These are phyloP conservation scores for Gentiana straminea DNA, from an alignment of 257 asterid species.

Conservation along the genomic window DNA sequence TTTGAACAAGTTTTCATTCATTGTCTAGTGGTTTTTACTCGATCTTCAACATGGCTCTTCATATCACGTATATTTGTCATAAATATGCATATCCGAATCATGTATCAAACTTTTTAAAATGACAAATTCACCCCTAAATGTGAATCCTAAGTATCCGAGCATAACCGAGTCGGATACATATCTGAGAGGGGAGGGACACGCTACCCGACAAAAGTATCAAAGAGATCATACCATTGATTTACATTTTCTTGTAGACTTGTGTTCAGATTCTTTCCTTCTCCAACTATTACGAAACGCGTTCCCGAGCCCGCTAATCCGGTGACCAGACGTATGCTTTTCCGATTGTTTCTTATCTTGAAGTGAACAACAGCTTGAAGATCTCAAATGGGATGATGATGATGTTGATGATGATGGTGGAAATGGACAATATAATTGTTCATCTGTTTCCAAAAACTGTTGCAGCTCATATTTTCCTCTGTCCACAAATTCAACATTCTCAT, in stretches of 20 bases:
- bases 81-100: conserved; percentile 1
- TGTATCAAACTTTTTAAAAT: not conserved
- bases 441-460: conserved; percentile 45
- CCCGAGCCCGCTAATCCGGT: conserved; percentile 51
- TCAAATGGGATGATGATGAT: conserved; percentile 12
- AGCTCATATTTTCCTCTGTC: conserved; percentile 80
- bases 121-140: not conserved
- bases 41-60: no score
- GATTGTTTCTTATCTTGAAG: conserved; percentile 30
- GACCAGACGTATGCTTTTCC: conserved; percentile 11
- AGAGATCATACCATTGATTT: conserved; percentile 46
- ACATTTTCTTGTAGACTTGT: conserved; percentile 39
- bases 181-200: conserved; percentile 5
- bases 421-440: conserved; percentile 29
- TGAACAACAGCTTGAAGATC: conserved; percentile 25
- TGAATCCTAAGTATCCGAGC: not conserved
- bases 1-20: no score
- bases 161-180: no score
- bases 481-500: not conserved
- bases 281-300: conserved; percentile 71
- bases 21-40: no score
- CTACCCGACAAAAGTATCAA: conserved; percentile 1
- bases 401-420: conserved; percentile 23
- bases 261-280: conserved; percentile 50
- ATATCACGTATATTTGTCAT: conserved; percentile 3